These are phyloP conservation scores for Cytospora leucostoma DNA, from an alignment of 2,329 filamentous ascomycete species.

Conservation along the genomic window DNA sequence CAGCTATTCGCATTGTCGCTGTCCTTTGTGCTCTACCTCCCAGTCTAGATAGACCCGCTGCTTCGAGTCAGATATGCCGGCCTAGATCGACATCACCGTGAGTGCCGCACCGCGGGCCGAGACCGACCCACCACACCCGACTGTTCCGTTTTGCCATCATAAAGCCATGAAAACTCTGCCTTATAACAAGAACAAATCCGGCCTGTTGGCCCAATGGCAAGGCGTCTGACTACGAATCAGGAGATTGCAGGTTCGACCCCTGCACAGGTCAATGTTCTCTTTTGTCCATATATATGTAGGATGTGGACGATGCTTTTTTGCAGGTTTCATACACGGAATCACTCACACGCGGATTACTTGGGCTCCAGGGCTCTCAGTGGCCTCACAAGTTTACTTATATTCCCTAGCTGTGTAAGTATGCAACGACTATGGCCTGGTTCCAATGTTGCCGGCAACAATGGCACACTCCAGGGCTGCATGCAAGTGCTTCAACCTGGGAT, in stretches of 20 bases:
- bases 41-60: neutral
- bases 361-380: too few species aligned
- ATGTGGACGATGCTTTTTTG: neutral
- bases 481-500: too few species aligned
- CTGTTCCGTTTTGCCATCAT: neutral
- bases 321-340: neutral
- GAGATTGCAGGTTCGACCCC: slow-evolving; percentile 29
- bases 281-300: neutral
- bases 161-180: neutral
- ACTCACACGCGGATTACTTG: too few species aligned
- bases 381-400: too few species aligned
- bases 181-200: slow-evolving; percentile 9
- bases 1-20: too few species aligned
- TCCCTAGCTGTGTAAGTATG: too few species aligned
- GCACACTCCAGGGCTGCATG: too few species aligned
- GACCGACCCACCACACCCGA: neutral
- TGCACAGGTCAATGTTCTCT: slow-evolving; percentile 22
- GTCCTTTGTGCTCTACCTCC: neutral
- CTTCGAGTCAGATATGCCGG: neutral
- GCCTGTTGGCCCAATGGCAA: slow-evolving; percentile 43
- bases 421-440: too few species aligned
- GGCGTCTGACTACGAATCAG: slow-evolving; percentile 46
- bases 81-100: too few species aligned
- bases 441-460: too few species aligned
- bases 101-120: too few species aligned